Percentiles rank a stretch among this genome's conserved stretches.
phyloP scores from a whole-genome alignment of 2,329 filamentous ascomycete species.

The Macrophomina phaseolina region DNA sequence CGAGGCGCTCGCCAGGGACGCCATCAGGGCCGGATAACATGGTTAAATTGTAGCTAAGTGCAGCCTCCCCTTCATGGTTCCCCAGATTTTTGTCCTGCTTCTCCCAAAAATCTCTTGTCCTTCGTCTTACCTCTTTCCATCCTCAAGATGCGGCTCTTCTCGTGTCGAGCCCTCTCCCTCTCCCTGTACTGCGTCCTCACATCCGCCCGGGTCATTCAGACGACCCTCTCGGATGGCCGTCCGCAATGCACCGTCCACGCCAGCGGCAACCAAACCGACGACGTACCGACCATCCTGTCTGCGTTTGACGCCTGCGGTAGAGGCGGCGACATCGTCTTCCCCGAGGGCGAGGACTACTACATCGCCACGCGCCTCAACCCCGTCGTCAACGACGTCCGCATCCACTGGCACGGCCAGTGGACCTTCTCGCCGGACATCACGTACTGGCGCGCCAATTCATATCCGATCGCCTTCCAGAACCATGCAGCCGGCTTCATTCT shows the following conservation, averaged over 20 bases:
- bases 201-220: conserved; percentile 2
- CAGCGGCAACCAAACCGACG: conserved; percentile 45
- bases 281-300: conserved; percentile 49
- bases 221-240: conserved; percentile 25
- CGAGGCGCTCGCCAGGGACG: background rate
- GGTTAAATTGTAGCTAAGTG: conserved; percentile 4
- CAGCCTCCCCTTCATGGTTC: background rate
- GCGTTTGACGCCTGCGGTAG: conserved; percentile 49
- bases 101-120: background rate
- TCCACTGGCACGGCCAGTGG: conserved; percentile 62
- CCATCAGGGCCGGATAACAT: background rate
- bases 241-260: conserved; percentile 49
- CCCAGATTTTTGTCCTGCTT: background rate
- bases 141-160: conserved; percentile 14
- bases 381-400: conserved; percentile 55
- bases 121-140: background rate
- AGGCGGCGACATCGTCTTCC: conserved; percentile 57
- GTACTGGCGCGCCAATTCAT: conserved; percentile 62
- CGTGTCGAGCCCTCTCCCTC: background rate
- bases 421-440: conserved; percentile 57
- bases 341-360: conserved; percentile 56
- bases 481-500: conserved; percentile 61
- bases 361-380: conserved; percentile 59
- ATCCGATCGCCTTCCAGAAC: conserved; percentile 61
- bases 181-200: background rate